Evolutionary conservation across 805 yeast genomes (phyloP).

Genomic region (Candida patagonica): DNA sequence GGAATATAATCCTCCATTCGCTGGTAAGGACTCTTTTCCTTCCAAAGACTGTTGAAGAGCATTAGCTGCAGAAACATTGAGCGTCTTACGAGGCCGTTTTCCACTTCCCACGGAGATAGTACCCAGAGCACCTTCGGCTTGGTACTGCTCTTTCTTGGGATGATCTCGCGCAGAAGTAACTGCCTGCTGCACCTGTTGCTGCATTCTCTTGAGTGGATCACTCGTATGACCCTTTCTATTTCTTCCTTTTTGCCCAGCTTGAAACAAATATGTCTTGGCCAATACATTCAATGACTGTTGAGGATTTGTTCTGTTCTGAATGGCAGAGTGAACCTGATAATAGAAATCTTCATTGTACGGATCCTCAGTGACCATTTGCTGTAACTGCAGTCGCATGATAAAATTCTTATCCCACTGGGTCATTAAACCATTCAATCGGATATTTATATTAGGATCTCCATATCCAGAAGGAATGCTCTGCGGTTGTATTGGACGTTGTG

Average conservation of each 20-base stretch:
- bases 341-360: slow-evolving; percentile 96
- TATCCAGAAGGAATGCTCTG: background rate
- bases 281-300: slow-evolving; percentile 60
- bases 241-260: slow-evolving; percentile 73
- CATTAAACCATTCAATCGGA: slow-evolving; percentile 88
- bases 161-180: slow-evolving; percentile 87
- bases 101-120: slow-evolving; percentile 70
- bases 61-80: slow-evolving; percentile 35
- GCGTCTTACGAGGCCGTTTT: slow-evolving; percentile 80
- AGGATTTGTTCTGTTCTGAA: slow-evolving; percentile 50
- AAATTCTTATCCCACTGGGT: slow-evolving; percentile 94
- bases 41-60: slow-evolving; percentile 8
- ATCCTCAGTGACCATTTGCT: slow-evolving; percentile 93
- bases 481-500: background rate
- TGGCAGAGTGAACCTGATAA: slow-evolving; percentile 79
- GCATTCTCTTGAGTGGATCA: slow-evolving; percentile 92
- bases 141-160: slow-evolving; percentile 56
- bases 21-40: slow-evolving; percentile 14
- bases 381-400: slow-evolving; percentile 86
- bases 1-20: background rate
- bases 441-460: slow-evolving; percentile 16
- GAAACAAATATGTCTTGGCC: slow-evolving; percentile 86
- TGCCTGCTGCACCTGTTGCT: slow-evolving; percentile 94
- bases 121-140: slow-evolving; percentile 81
- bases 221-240: slow-evolving; percentile 34